These are phyloP conservation scores for Aspergillus oerlinghausenensis DNA, from an alignment of 2,329 filamentous ascomycete species.

Conservation along the genomic window DNA sequence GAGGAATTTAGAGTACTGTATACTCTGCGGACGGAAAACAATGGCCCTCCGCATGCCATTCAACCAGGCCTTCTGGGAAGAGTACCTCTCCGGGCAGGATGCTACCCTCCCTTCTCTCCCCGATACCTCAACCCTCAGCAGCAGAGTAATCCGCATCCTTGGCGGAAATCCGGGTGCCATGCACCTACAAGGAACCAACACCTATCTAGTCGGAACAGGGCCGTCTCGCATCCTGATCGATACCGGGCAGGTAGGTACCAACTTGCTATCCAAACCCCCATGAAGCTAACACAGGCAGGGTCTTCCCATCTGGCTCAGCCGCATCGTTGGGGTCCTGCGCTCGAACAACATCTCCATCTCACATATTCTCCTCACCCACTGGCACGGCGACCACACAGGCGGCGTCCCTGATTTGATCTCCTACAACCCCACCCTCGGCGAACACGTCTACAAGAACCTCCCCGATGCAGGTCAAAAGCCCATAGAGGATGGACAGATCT, in stretches of 20 bases:
- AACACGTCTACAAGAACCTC: slow-evolving; percentile 35
- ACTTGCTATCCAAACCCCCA: too few relatives aligned
- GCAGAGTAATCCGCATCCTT: slow-evolving; percentile 38
- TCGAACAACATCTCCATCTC: slow-evolving; percentile 30
- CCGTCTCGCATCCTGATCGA: slow-evolving; percentile 29
- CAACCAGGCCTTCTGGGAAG: slow-evolving; percentile 6
- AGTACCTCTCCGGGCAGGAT: slow-evolving; percentile 10
- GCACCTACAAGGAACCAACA: slow-evolving; percentile 36
- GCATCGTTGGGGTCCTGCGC: slow-evolving; percentile 31
- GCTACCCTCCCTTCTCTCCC: slow-evolving; percentile 29
- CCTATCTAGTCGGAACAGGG: slow-evolving; percentile 36
- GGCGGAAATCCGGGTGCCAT: slow-evolving; percentile 43
- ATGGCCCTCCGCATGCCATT: slow-evolving; percentile 10
- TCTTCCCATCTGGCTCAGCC: slow-evolving; percentile 29
- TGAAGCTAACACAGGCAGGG: slow-evolving; percentile 31
- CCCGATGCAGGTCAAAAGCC: slow-evolving; percentile 27
- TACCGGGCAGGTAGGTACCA: slow-evolving; percentile 15
- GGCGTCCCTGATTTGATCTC: slow-evolving; percentile 38
- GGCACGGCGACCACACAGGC: slow-evolving; percentile 44
- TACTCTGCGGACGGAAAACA: too few relatives aligned
- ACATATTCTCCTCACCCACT: slow-evolving; percentile 43
- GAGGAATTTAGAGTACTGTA: too few relatives aligned
- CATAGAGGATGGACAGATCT: slow-evolving; percentile 36
- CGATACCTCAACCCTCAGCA: slow-evolving; percentile 36
- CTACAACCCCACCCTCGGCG: slow-evolving; percentile 23